Evolutionary conservation across 2,329 filamentous ascomycete species (phyloP), one percentile per base, ranked within the genome.

Genomic region (Beauveria caledonica): DNA sequence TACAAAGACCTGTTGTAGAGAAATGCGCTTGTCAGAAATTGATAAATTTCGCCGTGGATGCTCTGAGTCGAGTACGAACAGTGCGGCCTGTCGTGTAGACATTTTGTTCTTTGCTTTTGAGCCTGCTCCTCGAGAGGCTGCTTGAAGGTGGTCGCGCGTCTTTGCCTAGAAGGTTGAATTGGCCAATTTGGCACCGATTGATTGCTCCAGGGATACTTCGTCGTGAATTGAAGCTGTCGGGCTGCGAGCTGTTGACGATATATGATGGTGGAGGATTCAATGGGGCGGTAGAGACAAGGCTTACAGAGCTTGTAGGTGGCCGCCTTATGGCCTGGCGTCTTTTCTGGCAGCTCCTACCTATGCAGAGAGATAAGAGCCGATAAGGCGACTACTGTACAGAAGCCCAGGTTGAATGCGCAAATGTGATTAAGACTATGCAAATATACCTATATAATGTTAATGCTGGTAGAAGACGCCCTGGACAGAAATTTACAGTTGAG

Each of bases 1-100:
- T 99, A 99, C 63, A 99, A 87, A 46, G 85, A 87, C 67, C 85
- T 87, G 63, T 7, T 21, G 23, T 46, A n/a, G 19, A 52, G n/a
- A 27, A 52, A 9, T 3, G 15, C 6, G 25, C 9, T 23, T 33
- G 39, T 59, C n/a, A 52, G 57, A 21, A 19, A 52, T 21, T 17
- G 3, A 52, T 45, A 42, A n/a, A 29, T 19, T 45, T 60, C 40
- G 55, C 42, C 59, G 39, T 21, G 9, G 44, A 63, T 61, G 64
- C 27, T 23, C 7, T 33, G 42, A 36, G 46, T 19, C 36, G 23
- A 29, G 46, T 54, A 70, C 80, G 77, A 64, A 83, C 80, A 83
- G 65, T 33, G 77, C 76, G 66, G 79, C 80, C 69, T 77, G 78
- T 72, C 76, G 75, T 59, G 76, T 75, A 63, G 76, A 75, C 76